These are phyloP conservation scores for Spathaspora girioi DNA, from an alignment of 805 yeast species.

Conservation along the genomic window DNA sequence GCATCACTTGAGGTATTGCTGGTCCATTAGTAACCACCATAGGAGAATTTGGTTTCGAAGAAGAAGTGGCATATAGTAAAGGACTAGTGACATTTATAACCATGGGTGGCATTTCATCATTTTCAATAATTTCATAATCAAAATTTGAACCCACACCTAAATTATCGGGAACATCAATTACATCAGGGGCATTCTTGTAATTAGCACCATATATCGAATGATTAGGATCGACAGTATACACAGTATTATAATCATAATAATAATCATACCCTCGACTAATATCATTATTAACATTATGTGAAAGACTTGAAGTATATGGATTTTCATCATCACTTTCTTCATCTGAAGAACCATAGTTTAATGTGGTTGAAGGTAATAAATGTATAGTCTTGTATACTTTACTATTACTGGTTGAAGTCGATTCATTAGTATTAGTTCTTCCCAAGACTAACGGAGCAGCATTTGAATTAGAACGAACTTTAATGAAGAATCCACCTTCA, in stretches of 20 bases:
- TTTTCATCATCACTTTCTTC: conserved; percentile 60
- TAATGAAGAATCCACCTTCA: conserved; percentile 67
- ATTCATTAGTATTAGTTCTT: conserved; percentile 9
- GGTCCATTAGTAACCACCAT: background rate
- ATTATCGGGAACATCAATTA: conserved; percentile 46
- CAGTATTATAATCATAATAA: conserved; percentile 77
- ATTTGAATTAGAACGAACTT: conserved; percentile 43
- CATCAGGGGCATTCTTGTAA: conserved; percentile 25
- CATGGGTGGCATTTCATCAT: conserved; percentile 17
- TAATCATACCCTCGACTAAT: conserved; percentile 67
- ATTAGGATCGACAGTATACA: conserved; percentile 53
- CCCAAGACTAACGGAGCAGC: conserved; percentile 15
- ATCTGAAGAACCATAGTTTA: conserved; percentile 68
- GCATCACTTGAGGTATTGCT: background rate
- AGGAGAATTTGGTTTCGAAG: background rate
- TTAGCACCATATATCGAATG: conserved; percentile 32
- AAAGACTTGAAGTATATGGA: conserved; percentile 49
- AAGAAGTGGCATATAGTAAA: background rate
- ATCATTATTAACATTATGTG: conserved; percentile 69
- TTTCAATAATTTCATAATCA: conserved; percentile 33
- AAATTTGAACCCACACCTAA: conserved; percentile 37
- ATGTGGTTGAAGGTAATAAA: conserved; percentile 78
- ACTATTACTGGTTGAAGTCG: conserved; percentile 26
- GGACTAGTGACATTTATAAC: conserved; percentile 7
- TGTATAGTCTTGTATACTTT: conserved; percentile 58